A percentile compares a stretch with the other conserved stretches of the same genome.
These are phyloP conservation scores for Phanerochaete carnosa DNA, from an alignment of 768 basidiomycete genomes.

Conservation along the genomic window DNA sequence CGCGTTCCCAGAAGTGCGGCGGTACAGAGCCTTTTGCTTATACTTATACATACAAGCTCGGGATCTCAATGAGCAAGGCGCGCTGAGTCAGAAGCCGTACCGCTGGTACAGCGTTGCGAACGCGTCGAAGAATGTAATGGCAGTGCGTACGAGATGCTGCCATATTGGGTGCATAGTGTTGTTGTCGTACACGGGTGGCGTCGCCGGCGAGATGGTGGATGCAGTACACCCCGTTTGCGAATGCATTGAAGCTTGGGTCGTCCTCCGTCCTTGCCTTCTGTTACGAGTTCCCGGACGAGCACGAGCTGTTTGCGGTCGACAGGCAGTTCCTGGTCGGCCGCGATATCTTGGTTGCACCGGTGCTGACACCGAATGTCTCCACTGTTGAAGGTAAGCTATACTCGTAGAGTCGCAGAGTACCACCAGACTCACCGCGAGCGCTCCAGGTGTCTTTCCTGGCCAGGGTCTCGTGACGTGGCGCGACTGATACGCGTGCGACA, in stretches of 20 bases:
- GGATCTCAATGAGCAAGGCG: slow-evolving; percentile 68
- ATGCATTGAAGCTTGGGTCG: slow-evolving; percentile 59
- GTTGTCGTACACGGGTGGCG: not conserved
- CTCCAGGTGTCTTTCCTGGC: slow-evolving; percentile 62
- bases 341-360: slow-evolving; percentile 76
- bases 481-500: slow-evolving; percentile 70
- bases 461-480: slow-evolving; percentile 58
- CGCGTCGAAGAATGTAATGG: slow-evolving; percentile 72
- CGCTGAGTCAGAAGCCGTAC: slow-evolving; percentile 77
- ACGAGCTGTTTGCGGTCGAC: slow-evolving; percentile 58
- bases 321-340: slow-evolving; percentile 70
- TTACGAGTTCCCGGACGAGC: slow-evolving; percentile 73
- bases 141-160: slow-evolving; percentile 64
- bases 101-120: slow-evolving; percentile 79
- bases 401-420: too few species aligned
- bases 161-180: slow-evolving; percentile 65
- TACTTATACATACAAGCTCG: too few species aligned
- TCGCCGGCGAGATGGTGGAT: not conserved
- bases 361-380: slow-evolving; percentile 62
- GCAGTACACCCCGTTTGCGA: slow-evolving; percentile 72
- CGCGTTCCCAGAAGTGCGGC: slow-evolving; percentile 77
- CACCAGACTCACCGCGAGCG: not conserved
- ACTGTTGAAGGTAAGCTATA: slow-evolving; percentile 56
- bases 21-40: too few species aligned
- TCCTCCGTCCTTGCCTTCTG: slow-evolving; percentile 75